phyloP scores from a whole-genome alignment of 306 rosid species.

The Echinosophora koreensis region DNA sequence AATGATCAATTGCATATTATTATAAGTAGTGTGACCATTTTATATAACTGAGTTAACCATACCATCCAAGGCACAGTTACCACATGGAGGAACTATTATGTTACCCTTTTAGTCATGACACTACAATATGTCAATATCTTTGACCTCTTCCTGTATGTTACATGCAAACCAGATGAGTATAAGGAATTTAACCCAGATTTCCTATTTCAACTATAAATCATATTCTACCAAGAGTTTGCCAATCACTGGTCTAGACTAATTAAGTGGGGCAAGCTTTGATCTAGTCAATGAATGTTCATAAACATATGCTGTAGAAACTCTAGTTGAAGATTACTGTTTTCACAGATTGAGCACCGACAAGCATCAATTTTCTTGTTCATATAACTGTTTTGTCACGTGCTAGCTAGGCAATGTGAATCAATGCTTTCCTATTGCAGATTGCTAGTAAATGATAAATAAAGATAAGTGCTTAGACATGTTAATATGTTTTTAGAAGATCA shows the following conservation, averaged over 20 bases:
- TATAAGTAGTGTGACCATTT: too few relatives aligned
- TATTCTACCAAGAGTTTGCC: constrained; percentile 17
- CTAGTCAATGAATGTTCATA: constrained; percentile 5
- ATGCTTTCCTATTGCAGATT: constrained; percentile 38
- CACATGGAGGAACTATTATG: too few relatives aligned
- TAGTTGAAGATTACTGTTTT: constrained; percentile 16
- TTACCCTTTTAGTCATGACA: neutral
- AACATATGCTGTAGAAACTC: neutral
- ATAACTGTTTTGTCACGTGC: constrained; percentile 35
- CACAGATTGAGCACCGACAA: constrained; percentile 41
- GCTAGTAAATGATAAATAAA: constrained; percentile 33
- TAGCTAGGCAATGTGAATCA: constrained; percentile 40
- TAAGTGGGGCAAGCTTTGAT: constrained; percentile 22
- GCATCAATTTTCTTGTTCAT: constrained; percentile 26
- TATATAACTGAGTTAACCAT: too few relatives aligned
- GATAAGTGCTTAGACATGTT: constrained; percentile 33
- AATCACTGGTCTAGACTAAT: constrained; percentile 25
- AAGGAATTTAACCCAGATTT: constrained; percentile 2
- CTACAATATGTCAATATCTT: neutral
- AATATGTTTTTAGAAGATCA: constrained; percentile 30
- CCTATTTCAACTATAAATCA: neutral
- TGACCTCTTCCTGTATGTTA: neutral
- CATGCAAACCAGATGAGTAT: neutral
- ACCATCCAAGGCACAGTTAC: too few relatives aligned
- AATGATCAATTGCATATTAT: too few relatives aligned